Conservation (phyloP, 75 land plant genomes). For the Pinus albicaulis region DNA sequence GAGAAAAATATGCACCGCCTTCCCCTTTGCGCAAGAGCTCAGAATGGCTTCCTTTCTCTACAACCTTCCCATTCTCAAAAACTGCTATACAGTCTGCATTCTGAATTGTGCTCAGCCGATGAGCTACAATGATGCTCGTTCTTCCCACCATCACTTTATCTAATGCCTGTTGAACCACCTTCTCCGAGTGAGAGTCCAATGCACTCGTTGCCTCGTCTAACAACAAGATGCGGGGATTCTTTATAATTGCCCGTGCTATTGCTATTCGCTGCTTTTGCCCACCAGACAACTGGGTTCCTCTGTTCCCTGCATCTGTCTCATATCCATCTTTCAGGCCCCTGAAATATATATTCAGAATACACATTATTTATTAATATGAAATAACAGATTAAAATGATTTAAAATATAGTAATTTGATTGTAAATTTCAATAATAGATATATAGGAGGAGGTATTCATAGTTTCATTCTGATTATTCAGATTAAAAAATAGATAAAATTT, state of each 20-base stretch:
- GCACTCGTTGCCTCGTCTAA: constrained; percentile 72
- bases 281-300: constrained; percentile 60
- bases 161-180: constrained; percentile 50
- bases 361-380: not conserved
- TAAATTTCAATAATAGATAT: not conserved
- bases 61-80: constrained; percentile 45
- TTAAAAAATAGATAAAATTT: too few relatives aligned
- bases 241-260: constrained; percentile 28
- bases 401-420: too few relatives aligned
- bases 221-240: constrained; percentile 27
- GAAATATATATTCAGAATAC: not conserved
- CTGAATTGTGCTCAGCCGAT: constrained; percentile 60
- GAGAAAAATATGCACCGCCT: constrained; percentile 45
- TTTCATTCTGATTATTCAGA: too few relatives aligned
- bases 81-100: constrained; percentile 62
- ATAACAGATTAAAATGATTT: too few relatives aligned
- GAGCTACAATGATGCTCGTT: constrained; percentile 67
- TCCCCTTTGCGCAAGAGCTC: constrained; percentile 38
- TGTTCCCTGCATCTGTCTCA: constrained; percentile 60
- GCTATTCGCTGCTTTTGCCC: constrained; percentile 37
- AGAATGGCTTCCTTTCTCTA: constrained; percentile 56
- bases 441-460: too few relatives aligned
- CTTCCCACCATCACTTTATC: constrained; percentile 20
- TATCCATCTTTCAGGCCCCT: constrained; percentile 49
- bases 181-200: constrained; percentile 53